Evolutionary conservation across 2,329 filamentous ascomycete genomes (phyloP).

Genomic region (Lomentospora prolificans): DNA sequence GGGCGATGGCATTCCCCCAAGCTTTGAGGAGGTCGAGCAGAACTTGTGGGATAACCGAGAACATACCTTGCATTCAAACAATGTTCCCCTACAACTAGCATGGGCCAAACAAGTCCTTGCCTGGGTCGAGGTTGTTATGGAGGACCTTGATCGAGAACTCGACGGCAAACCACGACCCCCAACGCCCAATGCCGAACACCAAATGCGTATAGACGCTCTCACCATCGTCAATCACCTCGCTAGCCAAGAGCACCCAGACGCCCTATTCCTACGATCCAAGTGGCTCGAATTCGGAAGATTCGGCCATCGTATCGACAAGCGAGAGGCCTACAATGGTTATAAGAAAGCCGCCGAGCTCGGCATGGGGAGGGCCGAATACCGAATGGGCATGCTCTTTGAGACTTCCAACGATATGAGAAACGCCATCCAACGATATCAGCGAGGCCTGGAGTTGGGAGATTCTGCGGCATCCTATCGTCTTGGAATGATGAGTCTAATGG

Average conservation of each 20-base stretch:
- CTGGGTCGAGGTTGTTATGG: constrained; percentile 76
- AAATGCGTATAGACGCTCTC: constrained; percentile 77
- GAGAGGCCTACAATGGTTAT: constrained; percentile 85
- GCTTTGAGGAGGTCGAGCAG: constrained; percentile 87
- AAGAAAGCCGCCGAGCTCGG: constrained; percentile 75
- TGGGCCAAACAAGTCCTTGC: constrained; percentile 91
- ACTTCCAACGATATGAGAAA: constrained; percentile 87
- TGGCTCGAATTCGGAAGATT: constrained; percentile 99
- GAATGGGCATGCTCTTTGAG: constrained; percentile 97
- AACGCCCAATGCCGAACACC: constrained; percentile 82
- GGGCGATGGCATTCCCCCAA: constrained; percentile 82
- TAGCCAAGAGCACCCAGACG: constrained; percentile 85
- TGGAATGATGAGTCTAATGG: constrained; percentile 95
- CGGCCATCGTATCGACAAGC: constrained; percentile 80
- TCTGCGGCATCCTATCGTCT: constrained; percentile 80
- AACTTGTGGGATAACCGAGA: constrained; percentile 77
- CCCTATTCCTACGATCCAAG: constrained; percentile 88
- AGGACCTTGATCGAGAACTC: constrained; percentile 61
- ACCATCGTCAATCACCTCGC: constrained; percentile 87
- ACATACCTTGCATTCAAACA: constrained; percentile 81
- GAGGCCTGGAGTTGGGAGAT: constrained; percentile 69
- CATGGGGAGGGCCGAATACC: constrained; percentile 83
- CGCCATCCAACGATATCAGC: constrained; percentile 82
- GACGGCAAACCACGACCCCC: constrained; percentile 47
- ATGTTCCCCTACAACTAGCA: constrained; percentile 90